Percentiles rank a stretch among this genome's conserved stretches.
Conservation (phyloP, 129 eudicot genomes). For the Helianthus annuus region HanXRQr2.0-SUNRISE NC_035438.2:64147277-64147776, state of each 20-base stretch:
- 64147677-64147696: conserved; percentile 98
- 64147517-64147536: conserved; percentile 85
- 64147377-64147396: too few species aligned
- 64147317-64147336: too few species aligned
- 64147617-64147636: conserved; percentile 6
- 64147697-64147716: conserved; percentile 70
- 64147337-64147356: too few species aligned
- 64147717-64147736: conserved; percentile 86
- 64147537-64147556: conserved; percentile 89
- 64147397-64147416: not conserved
- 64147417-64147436: not conserved
- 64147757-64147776: not conserved
- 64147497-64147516: conserved; percentile 80
- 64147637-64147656: conserved; percentile 80
- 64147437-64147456: conserved; percentile 76
- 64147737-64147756: conserved; percentile 52
- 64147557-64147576: conserved; percentile 29
- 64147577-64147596: not conserved
- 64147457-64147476: conserved; percentile 94
- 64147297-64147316: too few species aligned
- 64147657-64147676: conserved; percentile 91
- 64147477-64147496: conserved; percentile 92
- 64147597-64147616: not conserved
- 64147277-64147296: too few species aligned
- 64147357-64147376: too few species aligned